Percentiles rank a stretch among this genome's conserved stretches.
Conservation (phyloP, 2,329 filamentous ascomycete genomes). For the Mycosphaerella arachidis region DNA sequence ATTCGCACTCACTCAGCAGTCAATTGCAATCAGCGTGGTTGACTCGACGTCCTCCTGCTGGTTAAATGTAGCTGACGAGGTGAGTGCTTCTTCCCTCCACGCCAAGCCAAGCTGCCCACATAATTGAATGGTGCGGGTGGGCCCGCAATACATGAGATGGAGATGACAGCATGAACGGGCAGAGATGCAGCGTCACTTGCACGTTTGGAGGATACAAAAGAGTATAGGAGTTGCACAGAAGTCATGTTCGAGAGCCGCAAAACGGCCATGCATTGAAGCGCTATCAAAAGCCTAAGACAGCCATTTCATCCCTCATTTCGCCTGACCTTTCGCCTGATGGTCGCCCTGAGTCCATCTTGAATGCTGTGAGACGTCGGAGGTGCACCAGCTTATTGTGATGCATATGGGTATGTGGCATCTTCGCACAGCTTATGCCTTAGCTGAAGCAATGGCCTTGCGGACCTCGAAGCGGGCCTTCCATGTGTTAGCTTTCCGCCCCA, state of each 20-base stretch:
- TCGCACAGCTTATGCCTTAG: constrained; percentile 54
- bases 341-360: constrained; percentile 8
- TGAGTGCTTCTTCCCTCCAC: no score
- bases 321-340: constrained; percentile 15
- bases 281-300: constrained; percentile 25
- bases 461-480: constrained; percentile 81
- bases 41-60: constrained; percentile 15
- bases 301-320: constrained; percentile 23
- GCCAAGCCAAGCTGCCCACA: no score
- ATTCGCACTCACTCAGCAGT: constrained; percentile 1
- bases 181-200: neutral
- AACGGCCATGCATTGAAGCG: constrained; percentile 22
- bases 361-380: constrained; percentile 15
- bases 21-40: neutral
- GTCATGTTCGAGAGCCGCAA: constrained; percentile 2
- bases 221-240: constrained; percentile 2
- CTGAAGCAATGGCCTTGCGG: constrained; percentile 91
- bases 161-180: neutral
- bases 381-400: constrained; percentile 16
- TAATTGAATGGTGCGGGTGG: neutral
- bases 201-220: neutral
- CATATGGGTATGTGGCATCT: constrained; percentile 12
- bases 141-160: neutral
- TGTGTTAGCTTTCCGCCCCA: constrained; percentile 2
- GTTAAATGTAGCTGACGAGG: neutral